Conservation (phyloP, 768 basidiomycete species). For the Obba rivulosa region DNA sequence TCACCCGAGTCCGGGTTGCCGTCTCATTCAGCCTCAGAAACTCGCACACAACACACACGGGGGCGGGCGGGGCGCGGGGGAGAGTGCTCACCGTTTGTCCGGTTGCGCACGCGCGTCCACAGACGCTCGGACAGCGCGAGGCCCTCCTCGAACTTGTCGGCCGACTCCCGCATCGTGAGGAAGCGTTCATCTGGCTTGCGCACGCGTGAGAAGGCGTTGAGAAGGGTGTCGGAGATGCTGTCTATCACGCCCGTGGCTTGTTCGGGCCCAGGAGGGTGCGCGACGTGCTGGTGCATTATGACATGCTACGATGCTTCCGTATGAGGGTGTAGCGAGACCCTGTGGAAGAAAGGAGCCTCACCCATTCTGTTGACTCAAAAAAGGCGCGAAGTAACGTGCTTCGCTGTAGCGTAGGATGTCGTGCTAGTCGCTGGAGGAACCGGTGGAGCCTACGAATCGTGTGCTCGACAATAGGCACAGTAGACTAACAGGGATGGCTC, state of each 20-base stretch:
- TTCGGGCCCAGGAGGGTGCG: conserved; percentile 87
- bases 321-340: conserved; percentile 7
- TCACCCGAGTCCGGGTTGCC: conserved; percentile 72
- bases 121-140: conserved; percentile 74
- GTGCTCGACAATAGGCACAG: conserved; percentile 1
- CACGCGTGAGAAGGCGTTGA: conserved; percentile 94
- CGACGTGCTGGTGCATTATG: conserved; percentile 93
- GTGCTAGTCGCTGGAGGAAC: conserved; percentile 84
- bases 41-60: conserved; percentile 25
- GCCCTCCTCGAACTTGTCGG: conserved; percentile 98
- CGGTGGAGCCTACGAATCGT: conserved; percentile 67
- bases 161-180: conserved; percentile 81
- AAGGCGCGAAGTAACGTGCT: conserved; percentile 90
- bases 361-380: conserved; percentile 98
- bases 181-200: conserved; percentile 98
- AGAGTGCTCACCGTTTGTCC: conserved; percentile 77
- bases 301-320: conserved; percentile 58
- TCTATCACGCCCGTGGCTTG: conserved; percentile 79
- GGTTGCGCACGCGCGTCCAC: conserved; percentile 69
- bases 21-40: conserved; percentile 84
- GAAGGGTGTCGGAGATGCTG: conserved; percentile 90
- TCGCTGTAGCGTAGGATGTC: conserved; percentile 91
- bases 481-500: conserved; percentile 25
- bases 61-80: conserved; percentile 17
- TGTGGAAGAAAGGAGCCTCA: conserved; percentile 29